Percentiles rank a stretch among this genome's conserved stretches.
Conservation (phyloP, 2,329 filamentous ascomycete genomes). For the Fusarium humuli region DNA sequence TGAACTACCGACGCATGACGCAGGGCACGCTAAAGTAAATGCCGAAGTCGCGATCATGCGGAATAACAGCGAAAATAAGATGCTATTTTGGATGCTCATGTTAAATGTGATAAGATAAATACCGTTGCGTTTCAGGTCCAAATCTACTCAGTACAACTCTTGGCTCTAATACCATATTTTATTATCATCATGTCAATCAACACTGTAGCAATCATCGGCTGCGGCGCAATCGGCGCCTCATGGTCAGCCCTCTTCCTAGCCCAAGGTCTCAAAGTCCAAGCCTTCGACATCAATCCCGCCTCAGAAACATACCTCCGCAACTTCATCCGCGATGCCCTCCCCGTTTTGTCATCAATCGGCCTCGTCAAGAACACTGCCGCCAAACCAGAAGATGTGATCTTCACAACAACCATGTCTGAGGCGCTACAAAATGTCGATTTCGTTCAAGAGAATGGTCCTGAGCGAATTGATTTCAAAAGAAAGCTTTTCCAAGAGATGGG, state of each 20-base stretch:
- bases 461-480: constrained; percentile 10
- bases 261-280: constrained; percentile 20
- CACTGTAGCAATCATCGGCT: constrained; percentile 19
- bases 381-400: constrained; percentile 21
- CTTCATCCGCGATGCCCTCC: constrained; percentile 18
- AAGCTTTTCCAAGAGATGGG: constrained; percentile 25
- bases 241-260: constrained; percentile 23
- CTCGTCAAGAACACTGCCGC: neutral
- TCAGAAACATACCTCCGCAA: constrained; percentile 13
- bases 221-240: constrained; percentile 22
- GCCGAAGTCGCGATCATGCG: neutral
- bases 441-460: constrained; percentile 19
- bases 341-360: constrained; percentile 16
- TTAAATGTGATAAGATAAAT: neutral
- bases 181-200: constrained; percentile 1
- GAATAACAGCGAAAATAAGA: neutral
- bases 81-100: neutral
- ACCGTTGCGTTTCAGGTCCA: fast-evolving
- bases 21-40: neutral
- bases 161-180: neutral
- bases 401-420: constrained; percentile 14
- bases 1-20: neutral
- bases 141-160: fast-evolving
- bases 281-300: constrained; percentile 25
- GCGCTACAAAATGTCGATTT: constrained; percentile 4